Percentiles rank a stretch among this genome's conserved stretches.
Evolutionary conservation across 202 grass and related monocot genomes (phyloP).

Genomic region (Schoenoplectus tabernaemontani): DNA sequence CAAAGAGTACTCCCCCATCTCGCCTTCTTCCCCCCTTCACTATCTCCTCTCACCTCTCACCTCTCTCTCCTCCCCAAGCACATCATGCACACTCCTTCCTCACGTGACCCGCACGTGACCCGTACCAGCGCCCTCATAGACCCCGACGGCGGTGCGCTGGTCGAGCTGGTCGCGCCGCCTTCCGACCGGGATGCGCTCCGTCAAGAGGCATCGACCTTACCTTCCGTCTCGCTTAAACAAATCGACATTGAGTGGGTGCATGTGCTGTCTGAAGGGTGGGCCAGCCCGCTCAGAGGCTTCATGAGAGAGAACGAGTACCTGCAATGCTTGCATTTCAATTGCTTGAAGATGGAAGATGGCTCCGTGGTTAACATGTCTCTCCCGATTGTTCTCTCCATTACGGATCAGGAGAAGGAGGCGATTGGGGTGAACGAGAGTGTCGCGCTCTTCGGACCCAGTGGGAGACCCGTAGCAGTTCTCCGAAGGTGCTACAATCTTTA

Average conservation of each 20-base stretch:
- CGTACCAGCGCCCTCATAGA: conserved; percentile 68
- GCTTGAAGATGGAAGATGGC: conserved; percentile 45
- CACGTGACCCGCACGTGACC: neutral
- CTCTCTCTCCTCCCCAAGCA: neutral
- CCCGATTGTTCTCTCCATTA: conserved; percentile 75
- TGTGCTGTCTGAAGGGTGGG: conserved; percentile 91
- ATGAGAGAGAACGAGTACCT: conserved; percentile 90
- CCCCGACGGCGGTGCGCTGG: conserved; percentile 74
- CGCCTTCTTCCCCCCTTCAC: neutral
- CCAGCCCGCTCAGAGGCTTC: conserved; percentile 77
- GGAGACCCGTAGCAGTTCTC: conserved; percentile 48
- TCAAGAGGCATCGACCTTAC: conserved; percentile 43
- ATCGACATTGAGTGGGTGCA: conserved; percentile 90
- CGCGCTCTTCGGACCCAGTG: conserved; percentile 37
- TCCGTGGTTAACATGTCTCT: conserved; percentile 78
- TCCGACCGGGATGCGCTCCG: conserved; percentile 25
- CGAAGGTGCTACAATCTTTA: conserved; percentile 32
- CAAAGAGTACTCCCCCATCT: conserved; percentile 1
- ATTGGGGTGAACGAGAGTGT: conserved; percentile 44
- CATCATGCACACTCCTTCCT: conserved; percentile 6
- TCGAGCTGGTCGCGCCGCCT: conserved; percentile 36
- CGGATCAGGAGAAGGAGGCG: conserved; percentile 42
- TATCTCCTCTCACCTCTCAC: neutral
- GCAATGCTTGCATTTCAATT: conserved; percentile 87
- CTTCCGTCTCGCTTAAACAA: conserved; percentile 27